Percentiles rank a stretch among this genome's conserved stretches.
phyloP scores from a whole-genome alignment of 345 rosid species.

The Anastatica hierochuntica region DNA sequence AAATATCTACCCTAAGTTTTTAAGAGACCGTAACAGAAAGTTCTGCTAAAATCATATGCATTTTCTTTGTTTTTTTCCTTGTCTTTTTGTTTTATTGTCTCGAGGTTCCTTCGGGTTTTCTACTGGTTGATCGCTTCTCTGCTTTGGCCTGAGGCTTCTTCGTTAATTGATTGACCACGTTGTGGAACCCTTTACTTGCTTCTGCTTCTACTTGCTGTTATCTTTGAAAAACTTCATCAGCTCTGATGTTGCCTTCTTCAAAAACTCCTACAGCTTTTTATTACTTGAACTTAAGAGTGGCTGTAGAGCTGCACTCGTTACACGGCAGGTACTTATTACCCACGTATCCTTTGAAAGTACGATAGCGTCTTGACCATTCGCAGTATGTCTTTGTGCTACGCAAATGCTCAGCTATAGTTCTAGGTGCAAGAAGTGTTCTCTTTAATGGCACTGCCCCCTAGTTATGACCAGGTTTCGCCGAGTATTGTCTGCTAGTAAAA shows the following conservation, averaged over 20 bases:
- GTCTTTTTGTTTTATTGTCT: conserved; percentile 58
- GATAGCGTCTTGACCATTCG: no score
- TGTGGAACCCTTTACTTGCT: not conserved
- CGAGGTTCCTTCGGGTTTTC: conserved; percentile 89
- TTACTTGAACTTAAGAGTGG: not conserved
- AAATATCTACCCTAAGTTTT: conserved; percentile 20
- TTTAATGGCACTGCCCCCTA: not conserved
- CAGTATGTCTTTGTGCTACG: no score
- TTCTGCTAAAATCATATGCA: not conserved
- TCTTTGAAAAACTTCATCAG: conserved; percentile 17
- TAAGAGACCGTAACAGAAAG: not conserved
- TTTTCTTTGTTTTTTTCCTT: conserved; percentile 4
- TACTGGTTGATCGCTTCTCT: conserved; percentile 76
- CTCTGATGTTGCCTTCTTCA: conserved; percentile 3
- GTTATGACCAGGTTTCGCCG: not conserved
- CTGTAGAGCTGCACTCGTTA: not conserved
- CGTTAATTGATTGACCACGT: not conserved
- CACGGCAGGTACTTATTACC: no score
- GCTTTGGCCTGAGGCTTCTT: conserved; percentile 30
- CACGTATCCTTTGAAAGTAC: no score
- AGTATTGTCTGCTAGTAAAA: not conserved
- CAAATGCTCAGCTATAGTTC: no score
- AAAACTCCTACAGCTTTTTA: not conserved
- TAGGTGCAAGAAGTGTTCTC: not conserved
- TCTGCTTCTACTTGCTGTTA: conserved; percentile 3